These are phyloP conservation scores for Botrytis fabae DNA, from an alignment of 2,329 filamentous ascomycete species.

Conservation along the genomic window DNA sequence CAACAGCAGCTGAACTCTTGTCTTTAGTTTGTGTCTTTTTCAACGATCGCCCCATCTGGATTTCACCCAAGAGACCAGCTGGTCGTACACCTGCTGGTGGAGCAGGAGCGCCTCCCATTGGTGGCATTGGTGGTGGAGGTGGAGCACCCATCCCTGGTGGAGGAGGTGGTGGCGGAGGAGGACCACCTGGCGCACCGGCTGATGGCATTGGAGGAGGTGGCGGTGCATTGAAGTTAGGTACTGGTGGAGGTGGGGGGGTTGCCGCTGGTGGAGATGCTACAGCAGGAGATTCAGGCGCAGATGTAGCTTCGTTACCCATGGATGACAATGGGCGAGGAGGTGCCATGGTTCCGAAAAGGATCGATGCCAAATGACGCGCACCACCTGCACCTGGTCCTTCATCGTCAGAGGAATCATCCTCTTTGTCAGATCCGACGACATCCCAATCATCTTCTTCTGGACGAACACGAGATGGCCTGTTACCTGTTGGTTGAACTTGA, in stretches of 20 bases:
- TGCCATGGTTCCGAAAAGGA: conserved; percentile 95
- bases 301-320: conserved; percentile 65
- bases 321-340: conserved; percentile 86
- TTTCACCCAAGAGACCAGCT: conserved; percentile 73
- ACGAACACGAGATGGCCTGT: conserved; percentile 54
- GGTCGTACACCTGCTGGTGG: conserved; percentile 47
- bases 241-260: conserved; percentile 48
- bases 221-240: conserved; percentile 48
- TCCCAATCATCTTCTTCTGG: conserved; percentile 80
- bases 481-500: conserved; percentile 45
- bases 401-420: conserved; percentile 72
- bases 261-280: conserved; percentile 45
- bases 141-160: conserved; percentile 38
- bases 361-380: conserved; percentile 89
- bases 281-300: conserved; percentile 45
- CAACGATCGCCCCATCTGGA: conserved; percentile 74
- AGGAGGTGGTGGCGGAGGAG: conserved; percentile 41
- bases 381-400: conserved; percentile 76
- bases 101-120: conserved; percentile 31
- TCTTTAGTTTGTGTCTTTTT: conserved; percentile 92
- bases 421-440: conserved; percentile 72
- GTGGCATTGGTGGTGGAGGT: conserved; percentile 47
- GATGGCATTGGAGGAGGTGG: conserved; percentile 49
- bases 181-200: conserved; percentile 45
- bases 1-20: conserved; percentile 68